Evolutionary conservation across 768 basidiomycete genomes (phyloP), one percentile per base, ranked within the genome.

Genomic region (Daedalea quercina): DNA sequence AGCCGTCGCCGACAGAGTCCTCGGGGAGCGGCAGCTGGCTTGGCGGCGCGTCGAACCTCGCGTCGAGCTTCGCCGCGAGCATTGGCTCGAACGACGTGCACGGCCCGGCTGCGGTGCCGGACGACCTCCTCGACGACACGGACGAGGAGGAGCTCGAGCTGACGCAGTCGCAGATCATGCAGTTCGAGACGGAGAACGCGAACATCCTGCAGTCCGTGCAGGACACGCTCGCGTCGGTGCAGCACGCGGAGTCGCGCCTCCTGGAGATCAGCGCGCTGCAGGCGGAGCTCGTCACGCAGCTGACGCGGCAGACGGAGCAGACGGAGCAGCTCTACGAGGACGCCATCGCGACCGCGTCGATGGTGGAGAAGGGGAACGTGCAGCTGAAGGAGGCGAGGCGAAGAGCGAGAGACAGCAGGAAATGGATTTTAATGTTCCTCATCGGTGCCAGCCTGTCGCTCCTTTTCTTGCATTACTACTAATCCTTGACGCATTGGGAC

Each of bases 321-420:
- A 93, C 94, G 9, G 94, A 98, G 62, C 84, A 91, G 67, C 72
- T 99, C 55, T 96, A 92, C 64, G 93, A 96, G 60, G 95, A 99
- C 63, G 94, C 93, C 9, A 85, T 96, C 50, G 81, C 87, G 1
- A 90, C 89, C 25, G 87, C 90, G 11, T 84, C 81, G 8, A 87
- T 84, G 44, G 85, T 97, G 35, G 88, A 89, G 60, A 89, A 87
- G 67, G 94, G 95, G 31, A 97, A 97, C 60, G 74, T 78, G 41
- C 92, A 99, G 69, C 76, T 99, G 52, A 84, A 80, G 66, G 91
- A 94, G 72, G 95, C 96, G 15, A 83, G 83, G 66, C 78, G 90
- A 67, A 76, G 94, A 52, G 88, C 87, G 26, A 84, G 87, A 60
- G 94, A 96, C 60, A 81, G 90, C 37, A 76, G 96, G 67, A 72